Conservation (phyloP, 1,284 basidiomycete species). For the Athelia sp. region DNA sequence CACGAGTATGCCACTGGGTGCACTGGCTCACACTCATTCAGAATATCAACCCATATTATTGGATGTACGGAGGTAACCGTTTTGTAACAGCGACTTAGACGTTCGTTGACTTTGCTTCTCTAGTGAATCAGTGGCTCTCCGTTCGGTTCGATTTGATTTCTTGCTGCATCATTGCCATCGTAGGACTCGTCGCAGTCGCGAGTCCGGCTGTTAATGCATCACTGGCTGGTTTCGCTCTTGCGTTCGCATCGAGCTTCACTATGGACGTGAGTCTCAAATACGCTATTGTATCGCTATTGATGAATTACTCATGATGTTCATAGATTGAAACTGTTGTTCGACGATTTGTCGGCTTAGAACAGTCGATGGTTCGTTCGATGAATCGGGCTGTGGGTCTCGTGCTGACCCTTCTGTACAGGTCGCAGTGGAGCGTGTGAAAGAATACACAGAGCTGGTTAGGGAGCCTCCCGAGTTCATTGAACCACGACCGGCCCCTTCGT, state of each 20-base stretch:
- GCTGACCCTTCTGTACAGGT: conserved; percentile 40
- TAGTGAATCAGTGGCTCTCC: conserved; percentile 78
- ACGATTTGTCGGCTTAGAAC: conserved; percentile 82
- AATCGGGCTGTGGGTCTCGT: neutral
- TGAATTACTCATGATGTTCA: neutral
- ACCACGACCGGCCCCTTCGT: conserved; percentile 76
- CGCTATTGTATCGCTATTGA: neutral
- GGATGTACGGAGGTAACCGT: too few species aligned
- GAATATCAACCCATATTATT: neutral
- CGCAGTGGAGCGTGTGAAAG: conserved; percentile 87
- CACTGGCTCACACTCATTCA: neutral
- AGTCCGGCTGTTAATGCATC: conserved; percentile 72
- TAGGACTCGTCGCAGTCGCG: conserved; percentile 64
- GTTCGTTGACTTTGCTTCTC: too few species aligned
- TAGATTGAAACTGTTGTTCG: conserved; percentile 34
- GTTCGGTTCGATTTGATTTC: conserved; percentile 83
- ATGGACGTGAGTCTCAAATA: conserved; percentile 68
- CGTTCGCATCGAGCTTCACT: conserved; percentile 76
- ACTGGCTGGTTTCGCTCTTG: conserved; percentile 79
- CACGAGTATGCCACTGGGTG: neutral
- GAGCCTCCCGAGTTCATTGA: conserved; percentile 83
- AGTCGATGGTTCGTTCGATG: conserved; percentile 68
- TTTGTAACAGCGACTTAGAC: too few species aligned
- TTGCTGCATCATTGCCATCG: conserved; percentile 65
- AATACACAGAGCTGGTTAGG: conserved; percentile 76